Conservation (phyloP, 73 alveolate species). For the Paramecium octaurelia region DNA sequence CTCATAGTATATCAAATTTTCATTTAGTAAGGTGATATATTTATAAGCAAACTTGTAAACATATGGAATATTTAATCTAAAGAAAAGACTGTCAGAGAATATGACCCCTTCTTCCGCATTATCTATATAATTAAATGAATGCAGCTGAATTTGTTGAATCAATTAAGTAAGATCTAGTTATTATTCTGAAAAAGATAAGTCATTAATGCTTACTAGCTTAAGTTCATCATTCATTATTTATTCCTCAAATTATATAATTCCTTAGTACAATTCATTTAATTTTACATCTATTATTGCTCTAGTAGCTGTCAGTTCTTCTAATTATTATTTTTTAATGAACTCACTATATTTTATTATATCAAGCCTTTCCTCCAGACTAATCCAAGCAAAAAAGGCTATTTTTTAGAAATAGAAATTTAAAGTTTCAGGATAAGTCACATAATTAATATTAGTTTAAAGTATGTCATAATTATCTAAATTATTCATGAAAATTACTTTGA, state of each 20-base stretch:
- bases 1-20: conserved; percentile 16
- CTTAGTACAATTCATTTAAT: conserved; percentile 33
- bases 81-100: background rate
- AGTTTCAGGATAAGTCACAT: conserved; percentile 42
- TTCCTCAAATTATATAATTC: conserved; percentile 20
- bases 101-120: background rate
- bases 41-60: conserved; percentile 26
- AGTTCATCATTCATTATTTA: background rate
- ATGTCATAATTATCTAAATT: conserved; percentile 7
- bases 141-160: background rate
- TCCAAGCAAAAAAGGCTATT: background rate
- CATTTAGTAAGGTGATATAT: background rate
- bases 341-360: background rate
- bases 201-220: background rate
- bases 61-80: conserved; percentile 39
- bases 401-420: conserved; percentile 7
- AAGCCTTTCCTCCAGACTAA: background rate
- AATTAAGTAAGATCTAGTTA: conserved; percentile 15
- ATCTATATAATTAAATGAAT: conserved; percentile 4
- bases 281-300: background rate
- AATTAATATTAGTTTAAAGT: conserved; percentile 15
- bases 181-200: background rate
- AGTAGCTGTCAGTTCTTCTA: background rate
- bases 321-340: background rate
- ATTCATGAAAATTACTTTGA: background rate